Base-by-base conservation (phyloP, 345 rosid species). In the Murraya koenigii region DNA sequence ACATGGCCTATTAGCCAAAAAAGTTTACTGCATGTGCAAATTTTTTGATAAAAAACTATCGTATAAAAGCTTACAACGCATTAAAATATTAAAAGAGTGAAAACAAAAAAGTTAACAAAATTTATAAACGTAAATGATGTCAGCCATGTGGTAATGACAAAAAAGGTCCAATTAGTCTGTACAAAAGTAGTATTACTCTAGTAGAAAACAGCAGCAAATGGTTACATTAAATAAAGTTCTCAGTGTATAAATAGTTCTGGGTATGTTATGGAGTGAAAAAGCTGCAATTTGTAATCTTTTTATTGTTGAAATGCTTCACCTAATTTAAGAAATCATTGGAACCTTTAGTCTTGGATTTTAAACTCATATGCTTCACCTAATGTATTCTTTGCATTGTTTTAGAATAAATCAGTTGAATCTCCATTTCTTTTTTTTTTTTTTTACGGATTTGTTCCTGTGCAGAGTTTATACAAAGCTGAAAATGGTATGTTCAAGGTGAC, bases 401-500 rank as follows among this genome's bases (percentile, higher is more conserved):
- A 62, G 3, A 69, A 8, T 61, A 38, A 66, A 49, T 62, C 41
- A 10, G 71, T n/a, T 41, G 25, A 44, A 47, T 67, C 26, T 60
- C 36, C 33, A 33, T 19, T 23, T 44, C 26, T 61, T 30, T 33
- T 35, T 44, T n/a, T 69, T 3, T 30, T 9, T 74, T 28, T 33
- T 73, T 62, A 30, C 78, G 80, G 47, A 28, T 44, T 77, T 77
- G 68, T 74, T 82, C 72, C 52, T 77, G 64, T 81, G 75, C 91
- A 96, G 99, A 84, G 87, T 81, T 89, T 96, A 77, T 95, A 89
- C 25, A 87, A 85, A 81, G 88, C 70, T 82, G 92, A 82, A 80
- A 87, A 81, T 77, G 89, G 90, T 41, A 88, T 85, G 86, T 89
- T 88, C 84, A 92, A 87, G 86, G 80, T 95, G 82, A 84, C 83